A percentile compares a stretch with the other conserved stretches of the same genome.
phyloP scores from a whole-genome alignment of 2,329 filamentous ascomycete genomes.

The Aureobasidium sp. region DNA sequence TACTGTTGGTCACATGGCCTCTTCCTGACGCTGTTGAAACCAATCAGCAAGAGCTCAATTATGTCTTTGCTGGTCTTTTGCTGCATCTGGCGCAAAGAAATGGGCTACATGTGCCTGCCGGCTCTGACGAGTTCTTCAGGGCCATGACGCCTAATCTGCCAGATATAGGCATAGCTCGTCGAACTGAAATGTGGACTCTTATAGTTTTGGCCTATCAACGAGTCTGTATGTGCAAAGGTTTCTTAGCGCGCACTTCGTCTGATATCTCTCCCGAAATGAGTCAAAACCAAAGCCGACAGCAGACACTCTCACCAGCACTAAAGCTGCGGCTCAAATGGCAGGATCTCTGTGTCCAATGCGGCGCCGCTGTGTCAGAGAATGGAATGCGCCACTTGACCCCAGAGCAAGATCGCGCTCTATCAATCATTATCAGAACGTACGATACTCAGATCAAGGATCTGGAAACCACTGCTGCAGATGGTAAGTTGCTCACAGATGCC shows the following conservation, averaged over 20 bases:
- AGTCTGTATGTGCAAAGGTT: background rate
- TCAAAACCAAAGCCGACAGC: background rate
- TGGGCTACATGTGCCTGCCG: constrained; percentile 1
- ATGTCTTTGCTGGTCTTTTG: background rate
- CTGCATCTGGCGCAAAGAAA: background rate
- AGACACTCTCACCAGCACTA: background rate
- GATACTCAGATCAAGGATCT: background rate
- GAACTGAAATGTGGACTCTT: background rate
- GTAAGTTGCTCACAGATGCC: background rate
- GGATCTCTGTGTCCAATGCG: background rate
- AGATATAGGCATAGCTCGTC: background rate
- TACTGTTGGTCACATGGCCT: background rate
- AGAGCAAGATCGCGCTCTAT: background rate
- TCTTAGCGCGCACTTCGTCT: background rate
- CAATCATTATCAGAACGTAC: background rate
- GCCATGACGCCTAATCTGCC: background rate
- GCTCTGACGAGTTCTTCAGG: constrained; percentile 6
- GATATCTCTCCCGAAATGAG: constrained; percentile 4
- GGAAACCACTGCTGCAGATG: background rate
- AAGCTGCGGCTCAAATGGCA: constrained; percentile 4
- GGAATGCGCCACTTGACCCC: background rate
- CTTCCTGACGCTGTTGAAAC: constrained; percentile 1
- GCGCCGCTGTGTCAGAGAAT: constrained; percentile 1
- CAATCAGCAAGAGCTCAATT: constrained; percentile 3
- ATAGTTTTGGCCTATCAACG: background rate